A percentile compares a stretch with the other conserved stretches of the same genome.
phyloP scores from a whole-genome alignment of 345 rosid species.

The Populus alba region DNA sequence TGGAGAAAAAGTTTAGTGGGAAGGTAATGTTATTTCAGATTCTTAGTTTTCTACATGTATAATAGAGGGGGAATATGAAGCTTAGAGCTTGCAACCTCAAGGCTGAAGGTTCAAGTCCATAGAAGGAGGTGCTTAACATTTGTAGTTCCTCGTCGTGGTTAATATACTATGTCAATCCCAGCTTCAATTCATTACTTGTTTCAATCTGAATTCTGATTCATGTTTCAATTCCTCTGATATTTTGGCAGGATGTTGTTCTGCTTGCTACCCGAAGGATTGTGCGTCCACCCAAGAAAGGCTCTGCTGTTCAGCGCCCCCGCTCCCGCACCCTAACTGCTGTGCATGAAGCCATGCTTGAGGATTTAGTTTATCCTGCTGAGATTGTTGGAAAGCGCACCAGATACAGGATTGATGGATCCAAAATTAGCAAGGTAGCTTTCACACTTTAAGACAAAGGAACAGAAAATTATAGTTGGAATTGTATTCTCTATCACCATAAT shows the following conservation, averaged over 20 bases:
- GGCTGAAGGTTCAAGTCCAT: neutral
- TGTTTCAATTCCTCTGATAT: neutral
- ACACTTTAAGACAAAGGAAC: neutral
- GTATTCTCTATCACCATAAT: neutral
- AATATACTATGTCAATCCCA: neutral
- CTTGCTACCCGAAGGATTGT: conserved; percentile 23
- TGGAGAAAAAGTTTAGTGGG: conserved; percentile 94
- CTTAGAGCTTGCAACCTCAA: neutral
- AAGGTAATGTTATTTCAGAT: conserved; percentile 39
- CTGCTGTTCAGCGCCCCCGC: conserved; percentile 88
- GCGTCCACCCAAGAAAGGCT: conserved; percentile 92
- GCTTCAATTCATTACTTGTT: neutral
- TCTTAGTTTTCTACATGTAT: neutral
- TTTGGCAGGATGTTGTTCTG: conserved; percentile 3
- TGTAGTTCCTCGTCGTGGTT: neutral
- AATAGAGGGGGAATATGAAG: neutral
- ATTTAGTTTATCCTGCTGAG: conserved; percentile 77
- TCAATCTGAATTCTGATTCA: neutral
- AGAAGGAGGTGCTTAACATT: neutral
- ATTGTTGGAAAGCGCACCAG: conserved; percentile 85
- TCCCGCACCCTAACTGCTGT: conserved; percentile 16
- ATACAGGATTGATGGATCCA: conserved; percentile 77
- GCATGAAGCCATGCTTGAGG: conserved; percentile 44
- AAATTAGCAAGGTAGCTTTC: conserved; percentile 62
- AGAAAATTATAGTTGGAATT: neutral